These are phyloP conservation scores for Rubus parviflorus DNA, from an alignment of 306 rosid species.

Conservation along the genomic window DNA sequence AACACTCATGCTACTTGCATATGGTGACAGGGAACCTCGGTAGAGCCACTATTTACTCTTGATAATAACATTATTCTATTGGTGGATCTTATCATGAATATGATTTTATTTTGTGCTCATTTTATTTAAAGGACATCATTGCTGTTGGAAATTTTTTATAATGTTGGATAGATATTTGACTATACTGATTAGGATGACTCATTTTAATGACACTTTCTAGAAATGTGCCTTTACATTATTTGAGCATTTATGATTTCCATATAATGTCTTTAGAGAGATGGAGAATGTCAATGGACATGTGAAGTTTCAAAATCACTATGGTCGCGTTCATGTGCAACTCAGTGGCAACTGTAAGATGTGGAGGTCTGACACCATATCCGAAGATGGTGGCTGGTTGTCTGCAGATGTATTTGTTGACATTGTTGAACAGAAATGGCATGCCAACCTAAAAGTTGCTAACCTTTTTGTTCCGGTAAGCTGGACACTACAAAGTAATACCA, in stretches of 20 bases:
- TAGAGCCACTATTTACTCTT: slow-evolving; percentile 38
- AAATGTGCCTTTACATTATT: not conserved
- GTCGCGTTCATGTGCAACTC: slow-evolving; percentile 60
- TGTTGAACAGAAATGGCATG: slow-evolving; percentile 84
- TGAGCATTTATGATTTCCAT: slow-evolving; percentile 17
- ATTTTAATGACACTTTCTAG: not conserved
- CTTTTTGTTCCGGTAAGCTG: slow-evolving; percentile 84
- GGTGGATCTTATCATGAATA: not conserved
- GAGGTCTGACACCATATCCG: slow-evolving; percentile 64
- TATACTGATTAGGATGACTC: not conserved
- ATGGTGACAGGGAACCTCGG: slow-evolving; percentile 92
- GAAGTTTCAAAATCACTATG: slow-evolving; percentile 74
- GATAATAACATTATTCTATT: slow-evolving; percentile 8
- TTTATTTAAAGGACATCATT: not conserved
- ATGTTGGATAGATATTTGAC: not conserved
- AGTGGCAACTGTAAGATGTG: slow-evolving; percentile 88
- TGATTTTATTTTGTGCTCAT: not conserved
- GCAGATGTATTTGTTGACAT: slow-evolving; percentile 77
- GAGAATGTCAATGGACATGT: slow-evolving; percentile 79
- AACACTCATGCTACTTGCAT: slow-evolving; percentile 82
- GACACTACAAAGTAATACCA: slow-evolving; percentile 13
- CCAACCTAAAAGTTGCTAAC: slow-evolving; percentile 71
- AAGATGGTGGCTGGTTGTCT: slow-evolving; percentile 95
- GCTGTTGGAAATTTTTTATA: not conserved
- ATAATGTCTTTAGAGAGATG: slow-evolving; percentile 59